Evolutionary conservation across 106 monocot species (phyloP), one percentile per base, ranked within the genome.

Genomic region (Gastrodia elata): DNA sequence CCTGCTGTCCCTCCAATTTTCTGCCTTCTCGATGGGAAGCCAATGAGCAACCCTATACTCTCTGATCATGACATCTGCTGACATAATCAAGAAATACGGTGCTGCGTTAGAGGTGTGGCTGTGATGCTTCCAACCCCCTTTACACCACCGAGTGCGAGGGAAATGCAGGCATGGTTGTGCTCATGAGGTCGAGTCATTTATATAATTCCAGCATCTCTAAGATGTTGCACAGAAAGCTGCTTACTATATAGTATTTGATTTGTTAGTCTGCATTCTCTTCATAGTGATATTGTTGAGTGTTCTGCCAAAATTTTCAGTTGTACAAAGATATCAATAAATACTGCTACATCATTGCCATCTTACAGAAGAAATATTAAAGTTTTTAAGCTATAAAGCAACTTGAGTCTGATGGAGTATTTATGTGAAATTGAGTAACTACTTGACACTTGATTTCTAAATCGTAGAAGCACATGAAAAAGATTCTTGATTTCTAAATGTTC

Each of bases 1-100:
- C 85, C 76, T 3, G 85, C 82, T 1, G 65, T 83, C 4, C 91
- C 95, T 2, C 91, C 89, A 22, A 80, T 89, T 8, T 40, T 79
- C 38, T 95, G 95, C 75, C 71, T 95, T 73, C 85, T 89, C 68
- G 77, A 68, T 42, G 95, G 91, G 61, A 91, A 91, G 79, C 94
- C 94, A 46, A 73, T 79, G 41, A 86, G 90, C 68, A 91, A 85
- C 48, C 68, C 72, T 25, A 78, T 89, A 39, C 80, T 68, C 32
- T 87, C 88, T 32, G 83, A 85, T 81, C 76, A 79, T 44, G 94
- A 89, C 42, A 71, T 72, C 5, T 94, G 94, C 75, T 88, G 84
- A 88, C 35, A 37, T 67, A 37, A 4, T 0, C 16, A n/a, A 37
- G 36, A 37, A 65, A 36, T n/a, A 38, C 37, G 67, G 37, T 37